Evolutionary conservation across 805 yeast genomes (phyloP).

Genomic region (Diddensiella transvaalensis): DNA sequence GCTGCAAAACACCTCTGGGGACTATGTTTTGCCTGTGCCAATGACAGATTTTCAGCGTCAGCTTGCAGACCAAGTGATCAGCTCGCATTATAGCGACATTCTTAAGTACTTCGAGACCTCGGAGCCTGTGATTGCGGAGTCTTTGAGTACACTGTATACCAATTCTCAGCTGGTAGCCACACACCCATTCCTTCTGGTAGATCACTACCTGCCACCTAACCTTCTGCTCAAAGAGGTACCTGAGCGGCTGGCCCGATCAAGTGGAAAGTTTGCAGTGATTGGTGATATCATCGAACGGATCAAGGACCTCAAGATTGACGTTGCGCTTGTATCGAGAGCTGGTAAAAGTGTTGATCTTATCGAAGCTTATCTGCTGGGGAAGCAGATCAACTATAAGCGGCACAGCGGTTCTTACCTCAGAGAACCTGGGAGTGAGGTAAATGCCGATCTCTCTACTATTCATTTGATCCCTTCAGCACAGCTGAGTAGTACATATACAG

Average conservation of each 20-base stretch:
- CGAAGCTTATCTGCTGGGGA: constrained; percentile 76
- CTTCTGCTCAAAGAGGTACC: constrained; percentile 70
- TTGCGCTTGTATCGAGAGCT: constrained; percentile 69
- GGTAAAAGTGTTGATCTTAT: constrained; percentile 70
- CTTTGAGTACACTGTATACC: constrained; percentile 67
- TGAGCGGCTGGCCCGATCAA: constrained; percentile 63
- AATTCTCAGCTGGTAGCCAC: constrained; percentile 79
- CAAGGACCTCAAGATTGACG: constrained; percentile 42
- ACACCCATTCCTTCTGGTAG: constrained; percentile 83
- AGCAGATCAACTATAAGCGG: constrained; percentile 59
- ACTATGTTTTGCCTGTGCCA: constrained; percentile 76
- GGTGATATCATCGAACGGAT: constrained; percentile 59
- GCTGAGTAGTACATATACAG: constrained; percentile 24
- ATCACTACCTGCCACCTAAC: constrained; percentile 81
- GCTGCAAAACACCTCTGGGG: constrained; percentile 41
- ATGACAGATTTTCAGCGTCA: constrained; percentile 84
- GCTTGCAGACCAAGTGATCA: constrained; percentile 84
- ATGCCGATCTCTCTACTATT: constrained; percentile 32
- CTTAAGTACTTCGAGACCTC: constrained; percentile 73
- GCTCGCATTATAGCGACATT: constrained; percentile 87
- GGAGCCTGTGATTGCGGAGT: constrained; percentile 63
- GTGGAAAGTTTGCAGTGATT: constrained; percentile 79
- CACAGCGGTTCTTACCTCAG: constrained; percentile 62
- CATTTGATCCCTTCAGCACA: constrained; percentile 45
- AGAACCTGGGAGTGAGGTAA: constrained; percentile 36